phyloP scores from a whole-genome alignment of 306 rosid genomes.

The Rosa chinensis region DNA sequence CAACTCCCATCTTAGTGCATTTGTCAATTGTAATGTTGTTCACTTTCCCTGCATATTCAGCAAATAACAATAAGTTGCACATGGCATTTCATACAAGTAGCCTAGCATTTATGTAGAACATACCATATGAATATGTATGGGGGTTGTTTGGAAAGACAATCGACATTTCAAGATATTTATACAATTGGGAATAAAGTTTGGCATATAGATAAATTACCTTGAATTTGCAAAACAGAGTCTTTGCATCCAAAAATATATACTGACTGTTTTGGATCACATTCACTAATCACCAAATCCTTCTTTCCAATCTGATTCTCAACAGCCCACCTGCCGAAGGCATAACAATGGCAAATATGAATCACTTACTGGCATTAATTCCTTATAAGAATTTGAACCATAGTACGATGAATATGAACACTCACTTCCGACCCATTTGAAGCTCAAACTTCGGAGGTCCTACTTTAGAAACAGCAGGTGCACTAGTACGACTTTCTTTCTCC shows the following conservation, averaged over 20 bases:
- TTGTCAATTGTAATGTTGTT: slow-evolving; percentile 96
- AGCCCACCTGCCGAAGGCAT: slow-evolving; percentile 68
- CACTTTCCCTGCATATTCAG: slow-evolving; percentile 78
- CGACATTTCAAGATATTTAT: neutral
- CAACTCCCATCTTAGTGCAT: slow-evolving; percentile 87
- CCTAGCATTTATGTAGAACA: neutral
- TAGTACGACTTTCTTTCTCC: slow-evolving; percentile 57
- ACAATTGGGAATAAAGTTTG: slow-evolving; percentile 9
- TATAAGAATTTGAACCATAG: slow-evolving; percentile 12
- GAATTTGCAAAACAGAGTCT: slow-evolving; percentile 88
- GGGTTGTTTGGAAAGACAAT: neutral
- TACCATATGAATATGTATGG: neutral
- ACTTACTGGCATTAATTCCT: slow-evolving; percentile 20
- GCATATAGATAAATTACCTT: slow-evolving; percentile 52
- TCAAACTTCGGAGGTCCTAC: slow-evolving; percentile 87
- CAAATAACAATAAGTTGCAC: slow-evolving; percentile 12
- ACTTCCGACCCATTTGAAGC: slow-evolving; percentile 99
- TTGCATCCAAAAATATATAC: slow-evolving; percentile 96
- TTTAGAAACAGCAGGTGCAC: slow-evolving; percentile 56
- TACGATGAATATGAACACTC: slow-evolving; percentile 33
- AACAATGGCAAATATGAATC: slow-evolving; percentile 13
- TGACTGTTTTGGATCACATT: slow-evolving; percentile 93
- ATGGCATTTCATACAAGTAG: slow-evolving; percentile 20
- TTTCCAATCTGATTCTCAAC: slow-evolving; percentile 94
- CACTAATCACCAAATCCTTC: slow-evolving; percentile 77